Conservation (phyloP, 2,329 filamentous ascomycete species). For the Rosellinia necatrix region DNA sequence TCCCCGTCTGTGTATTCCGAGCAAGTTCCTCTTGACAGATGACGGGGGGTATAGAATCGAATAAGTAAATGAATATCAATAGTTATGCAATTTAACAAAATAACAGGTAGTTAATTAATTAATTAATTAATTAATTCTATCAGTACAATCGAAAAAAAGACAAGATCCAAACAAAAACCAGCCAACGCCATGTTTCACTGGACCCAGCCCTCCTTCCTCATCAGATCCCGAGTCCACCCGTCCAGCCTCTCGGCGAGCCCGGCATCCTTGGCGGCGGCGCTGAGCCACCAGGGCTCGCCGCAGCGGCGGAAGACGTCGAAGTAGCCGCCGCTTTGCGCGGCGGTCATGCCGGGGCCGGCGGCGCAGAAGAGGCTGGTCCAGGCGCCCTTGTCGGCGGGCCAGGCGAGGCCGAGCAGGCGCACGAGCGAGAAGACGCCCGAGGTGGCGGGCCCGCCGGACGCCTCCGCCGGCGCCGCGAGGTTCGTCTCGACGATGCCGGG, state of each 20-base stretch:
- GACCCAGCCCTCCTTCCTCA: conserved; percentile 41
- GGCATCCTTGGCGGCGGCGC: conserved; percentile 40
- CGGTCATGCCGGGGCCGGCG: conserved; percentile 44
- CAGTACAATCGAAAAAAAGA: background rate
- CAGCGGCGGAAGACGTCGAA: conserved; percentile 39
- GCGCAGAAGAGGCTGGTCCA: conserved; percentile 44
- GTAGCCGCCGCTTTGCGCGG: conserved; percentile 45
- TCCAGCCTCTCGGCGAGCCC: conserved; percentile 43
- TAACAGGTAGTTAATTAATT: no score
- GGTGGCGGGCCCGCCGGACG: conserved; percentile 17
- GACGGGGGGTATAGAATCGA: no score
- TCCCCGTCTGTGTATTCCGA: no score
- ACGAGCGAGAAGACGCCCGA: conserved; percentile 16
- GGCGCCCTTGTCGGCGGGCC: conserved; percentile 42
- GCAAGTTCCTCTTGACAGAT: no score
- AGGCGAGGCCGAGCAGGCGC: conserved; percentile 32
- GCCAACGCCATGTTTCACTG: conserved; percentile 24
- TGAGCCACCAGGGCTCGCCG: conserved; percentile 42
- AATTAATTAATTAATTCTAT: no score
- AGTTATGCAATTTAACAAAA: no score
- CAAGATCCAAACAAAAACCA: background rate
- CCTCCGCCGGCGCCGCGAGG: conserved; percentile 25
- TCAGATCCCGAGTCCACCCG: conserved; percentile 40
- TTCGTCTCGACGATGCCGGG: conserved; percentile 47
- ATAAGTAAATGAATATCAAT: no score